Base-by-base conservation (phyloP, 148 eudicot species). In the Persicaria maculosa region DNA sequence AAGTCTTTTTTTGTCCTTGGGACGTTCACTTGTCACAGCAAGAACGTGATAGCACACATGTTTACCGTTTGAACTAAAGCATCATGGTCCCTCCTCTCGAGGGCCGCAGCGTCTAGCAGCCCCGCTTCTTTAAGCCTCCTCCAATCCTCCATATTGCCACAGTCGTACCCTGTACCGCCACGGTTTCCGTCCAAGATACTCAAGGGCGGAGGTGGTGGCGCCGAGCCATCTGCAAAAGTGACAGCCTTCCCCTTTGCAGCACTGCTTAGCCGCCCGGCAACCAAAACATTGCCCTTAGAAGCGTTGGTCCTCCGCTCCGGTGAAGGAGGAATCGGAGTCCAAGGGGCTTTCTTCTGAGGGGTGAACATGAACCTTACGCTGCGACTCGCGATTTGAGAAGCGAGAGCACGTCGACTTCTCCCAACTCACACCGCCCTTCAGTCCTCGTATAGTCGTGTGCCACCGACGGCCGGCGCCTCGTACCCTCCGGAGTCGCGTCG, bases 91-190 rank as follows among this genome's bases (percentile, higher is more conserved):
- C 76, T 87, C 83, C 77, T 78, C 81, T 84, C 89, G 80, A 93
- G 74, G 4, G 80, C 76, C 14, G 83, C 82, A 47, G 84, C 86
- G 69, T 91, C 97, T 79, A 91, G 72, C 79, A 93, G 78, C 40
- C 98, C 98, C 9, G 76, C 94, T 77, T 93, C 92, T 76, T 81
- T 85, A 79, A 91, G 91, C 87, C 87, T 72, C 76, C 80, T 86
- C 98, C 98, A 91, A 78, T 91, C 97, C 70, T 88, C 93, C 77
- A 55, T 54, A 75, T 78, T 81, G 12, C 75, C 85, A 7, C 47
- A 71, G 7, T 73, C 88, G 4, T 74, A 74, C 1, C 61, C 68
- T 44, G 36, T 17, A 19, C 9, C 74, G 44, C 54, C 46, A 55
- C 78, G 75, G 17, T 74, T 75, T 31, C 79, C 88, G 61, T 44